Evolutionary conservation across 495 filamentous ascomycete species (phyloP), one percentile per base, ranked within the genome.

Genomic region (Xylaria castorea): DNA sequence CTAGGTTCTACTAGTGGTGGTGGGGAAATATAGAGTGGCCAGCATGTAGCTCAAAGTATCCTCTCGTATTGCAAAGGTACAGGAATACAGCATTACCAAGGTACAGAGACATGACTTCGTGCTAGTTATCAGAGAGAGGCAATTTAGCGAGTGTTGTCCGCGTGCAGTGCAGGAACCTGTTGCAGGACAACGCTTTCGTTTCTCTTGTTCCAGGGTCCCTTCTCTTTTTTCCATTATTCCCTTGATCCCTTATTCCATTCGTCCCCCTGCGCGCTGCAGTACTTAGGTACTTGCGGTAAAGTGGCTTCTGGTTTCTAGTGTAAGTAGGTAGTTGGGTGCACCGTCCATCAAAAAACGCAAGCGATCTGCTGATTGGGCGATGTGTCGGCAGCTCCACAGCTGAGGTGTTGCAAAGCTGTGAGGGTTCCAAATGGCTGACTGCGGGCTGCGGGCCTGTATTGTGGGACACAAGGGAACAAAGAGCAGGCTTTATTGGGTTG

Each of bases 351-450:
- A 50, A 57, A 46, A 68, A 34, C 50, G 34, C 18, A 67, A 38
- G 14, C 36, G 32, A 30, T 44, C 66, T 42, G 51, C 27, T 68
- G 66, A 68, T 68, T 68, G 66, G 66, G 66, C 22, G 32, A 44
- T 25, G 9, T 40, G 12, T 51, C 40, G 27, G 25, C 14, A 14
- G 44, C 40, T 34, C 63, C 63, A 66, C 63, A 66, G 63, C 63
- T 48, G 63, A 48, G 64, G 38, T 65, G 46, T 67, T 67, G 48
- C 65, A 55, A 40, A 55, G 48, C 65, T 51, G 58, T 61, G 55
- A 60, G 55, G 18, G 44, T 48, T n/a, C 44, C 44, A 55, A 55
- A 7, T 55, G n/a, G 55, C 55, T 60, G 55, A 25, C 55, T 30
- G 55, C 55, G 30, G 30, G 11, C 30, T 30, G 55, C 55, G 30